Evolutionary conservation across 2,329 filamentous ascomycete species (phyloP).

Genomic region (Pseudogymnoascus sp.): DNA sequence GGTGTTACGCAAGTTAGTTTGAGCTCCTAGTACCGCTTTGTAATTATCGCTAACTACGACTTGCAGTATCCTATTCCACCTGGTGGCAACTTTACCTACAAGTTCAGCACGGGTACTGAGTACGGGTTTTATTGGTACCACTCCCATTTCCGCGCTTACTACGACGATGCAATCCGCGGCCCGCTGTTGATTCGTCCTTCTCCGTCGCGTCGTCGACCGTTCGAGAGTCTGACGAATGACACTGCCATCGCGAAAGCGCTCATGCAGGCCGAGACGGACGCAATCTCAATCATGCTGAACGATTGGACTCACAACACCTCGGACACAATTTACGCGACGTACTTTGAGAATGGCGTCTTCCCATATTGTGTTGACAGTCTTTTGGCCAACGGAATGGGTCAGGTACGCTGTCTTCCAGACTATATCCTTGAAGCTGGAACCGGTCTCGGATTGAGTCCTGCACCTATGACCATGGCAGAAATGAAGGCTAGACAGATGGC

Average conservation of each 20-base stretch:
- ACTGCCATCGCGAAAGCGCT: too few relatives aligned
- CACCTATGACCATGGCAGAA: too few relatives aligned
- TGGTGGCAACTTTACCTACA: constrained; percentile 16
- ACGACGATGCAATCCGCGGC: constrained; percentile 46
- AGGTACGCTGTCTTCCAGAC: constrained; percentile 17
- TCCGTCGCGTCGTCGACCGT: constrained; percentile 14
- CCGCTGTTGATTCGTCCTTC: constrained; percentile 44
- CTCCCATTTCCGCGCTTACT: constrained; percentile 43
- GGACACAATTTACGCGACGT: constrained; percentile 14
- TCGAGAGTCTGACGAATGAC: constrained; percentile 16
- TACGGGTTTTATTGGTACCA: constrained; percentile 52
- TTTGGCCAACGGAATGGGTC: constrained; percentile 16
- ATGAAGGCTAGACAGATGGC: too few relatives aligned
- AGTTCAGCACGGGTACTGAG: constrained; percentile 15
- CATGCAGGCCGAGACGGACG: too few relatives aligned
- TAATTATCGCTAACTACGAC: background rate
- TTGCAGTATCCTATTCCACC: constrained; percentile 25
- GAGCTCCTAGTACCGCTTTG: background rate
- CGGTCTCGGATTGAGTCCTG: constrained; percentile 15
- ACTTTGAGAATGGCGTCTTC: constrained; percentile 14
- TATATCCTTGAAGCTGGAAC: constrained; percentile 15
- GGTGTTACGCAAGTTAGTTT: constrained; percentile 17
- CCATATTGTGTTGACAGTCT: constrained; percentile 19
- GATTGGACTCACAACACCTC: constrained; percentile 18
- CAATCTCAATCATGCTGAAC: constrained; percentile 14